These are phyloP conservation scores for Tuctoria greenei DNA, from an alignment of 176 grass and related monocot genomes.

Conservation along the genomic window DNA sequence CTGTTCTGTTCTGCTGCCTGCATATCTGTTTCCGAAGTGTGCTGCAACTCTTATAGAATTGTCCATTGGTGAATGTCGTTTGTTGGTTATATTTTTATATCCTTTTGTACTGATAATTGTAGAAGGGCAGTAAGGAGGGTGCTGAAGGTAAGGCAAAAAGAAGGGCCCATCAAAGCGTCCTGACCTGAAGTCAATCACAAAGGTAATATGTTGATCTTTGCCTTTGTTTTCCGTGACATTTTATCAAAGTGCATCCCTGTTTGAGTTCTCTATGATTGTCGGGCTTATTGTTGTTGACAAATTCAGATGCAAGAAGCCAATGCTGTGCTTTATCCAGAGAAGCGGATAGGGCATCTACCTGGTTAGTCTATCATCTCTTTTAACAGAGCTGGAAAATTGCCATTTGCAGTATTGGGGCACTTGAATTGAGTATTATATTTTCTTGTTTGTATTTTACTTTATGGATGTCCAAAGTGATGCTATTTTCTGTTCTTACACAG, in stretches of 20 bases:
- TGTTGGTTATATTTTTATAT: background rate
- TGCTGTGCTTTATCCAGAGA: constrained; percentile 52
- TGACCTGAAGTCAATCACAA: constrained; percentile 67
- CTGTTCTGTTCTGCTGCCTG: background rate
- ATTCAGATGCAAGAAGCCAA: constrained; percentile 59
- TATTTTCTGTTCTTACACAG: constrained; percentile 36
- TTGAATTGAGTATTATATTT: constrained; percentile 2
- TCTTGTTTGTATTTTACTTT: background rate
- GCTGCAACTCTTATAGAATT: background rate
- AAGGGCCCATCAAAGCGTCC: constrained; percentile 55
- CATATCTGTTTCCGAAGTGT: background rate
- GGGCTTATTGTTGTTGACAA: background rate
- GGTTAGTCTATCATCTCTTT: constrained; percentile 28
- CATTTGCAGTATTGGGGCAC: background rate
- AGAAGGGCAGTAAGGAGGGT: constrained; percentile 30
- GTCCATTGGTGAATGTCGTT: background rate
- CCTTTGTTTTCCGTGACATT: background rate
- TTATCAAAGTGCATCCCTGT: background rate
- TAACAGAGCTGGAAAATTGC: background rate
- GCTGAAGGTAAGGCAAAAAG: constrained; percentile 32
- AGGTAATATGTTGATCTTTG: constrained; percentile 29
- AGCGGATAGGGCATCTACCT: constrained; percentile 53
- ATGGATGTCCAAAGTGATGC: background rate
- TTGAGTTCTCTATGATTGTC: background rate
- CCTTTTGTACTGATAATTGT: constrained; percentile 19